Conservation (phyloP, 352 stramenopile species). For the Phytopythium mirpurense region DNA sequence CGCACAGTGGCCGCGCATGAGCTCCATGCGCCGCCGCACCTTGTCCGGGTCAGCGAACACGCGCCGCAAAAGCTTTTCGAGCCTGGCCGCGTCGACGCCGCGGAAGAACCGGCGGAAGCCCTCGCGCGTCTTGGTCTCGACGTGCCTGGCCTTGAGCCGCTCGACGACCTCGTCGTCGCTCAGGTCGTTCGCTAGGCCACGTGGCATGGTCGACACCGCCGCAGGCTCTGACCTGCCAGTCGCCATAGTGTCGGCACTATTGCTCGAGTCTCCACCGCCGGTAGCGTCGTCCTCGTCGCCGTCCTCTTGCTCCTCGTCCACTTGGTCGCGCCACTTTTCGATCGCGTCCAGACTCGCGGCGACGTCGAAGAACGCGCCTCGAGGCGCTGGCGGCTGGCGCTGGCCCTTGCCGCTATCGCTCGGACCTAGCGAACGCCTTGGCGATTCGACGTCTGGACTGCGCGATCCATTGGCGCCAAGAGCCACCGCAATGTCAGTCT, state of each 20-base stretch:
- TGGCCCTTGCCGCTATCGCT: not conserved
- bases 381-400: slow-evolving; percentile 12
- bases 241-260: too few species aligned
- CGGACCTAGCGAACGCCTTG: not conserved
- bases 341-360: slow-evolving; percentile 65
- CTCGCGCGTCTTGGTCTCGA: slow-evolving; percentile 66
- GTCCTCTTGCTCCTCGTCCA: slow-evolving; percentile 35
- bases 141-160: slow-evolving; percentile 44
- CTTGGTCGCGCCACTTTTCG: slow-evolving; percentile 66
- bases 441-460: not conserved
- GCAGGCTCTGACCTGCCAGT: not conserved
- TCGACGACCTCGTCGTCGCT: slow-evolving; percentile 44
- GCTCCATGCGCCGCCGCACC: slow-evolving; percentile 51
- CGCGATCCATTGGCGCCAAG: not conserved
- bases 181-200: slow-evolving; percentile 36
- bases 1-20: slow-evolving; percentile 60
- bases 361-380: slow-evolving; percentile 64
- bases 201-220: slow-evolving; percentile 1
- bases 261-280: not conserved
- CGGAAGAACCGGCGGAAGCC: slow-evolving; percentile 64
- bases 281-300: slow-evolving; percentile 8
- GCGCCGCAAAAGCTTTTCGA: slow-evolving; percentile 40
- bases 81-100: slow-evolving; percentile 43
- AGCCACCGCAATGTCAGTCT: not conserved
- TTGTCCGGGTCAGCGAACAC: slow-evolving; percentile 52